These are phyloP conservation scores for Leishmania arabica DNA, from an alignment of 208 protist species.

Conservation along the genomic window DNA sequence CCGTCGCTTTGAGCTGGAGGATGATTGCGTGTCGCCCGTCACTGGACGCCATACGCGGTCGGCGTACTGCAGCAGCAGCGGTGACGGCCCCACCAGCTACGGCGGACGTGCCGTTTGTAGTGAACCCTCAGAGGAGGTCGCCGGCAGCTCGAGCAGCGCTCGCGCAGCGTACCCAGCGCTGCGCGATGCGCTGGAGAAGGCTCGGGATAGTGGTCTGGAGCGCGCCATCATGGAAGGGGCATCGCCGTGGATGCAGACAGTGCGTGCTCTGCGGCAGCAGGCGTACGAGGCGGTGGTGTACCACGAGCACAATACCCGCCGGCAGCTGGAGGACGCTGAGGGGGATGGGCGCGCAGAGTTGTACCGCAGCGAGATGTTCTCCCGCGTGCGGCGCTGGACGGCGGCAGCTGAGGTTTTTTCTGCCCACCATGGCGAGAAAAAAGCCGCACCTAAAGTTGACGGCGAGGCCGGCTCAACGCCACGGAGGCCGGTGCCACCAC, in stretches of 20 bases:
- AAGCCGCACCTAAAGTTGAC: not conserved
- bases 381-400: conserved; percentile 20
- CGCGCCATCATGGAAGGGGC: conserved; percentile 10
- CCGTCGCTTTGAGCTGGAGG: conserved; percentile 10
- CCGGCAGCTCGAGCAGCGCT: not conserved
- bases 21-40: conserved; percentile 2
- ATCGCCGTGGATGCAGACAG: conserved; percentile 33
- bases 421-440: not conserved
- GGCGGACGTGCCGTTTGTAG: not conserved
- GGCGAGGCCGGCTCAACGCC: not conserved
- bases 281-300: conserved; percentile 16
- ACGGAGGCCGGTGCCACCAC: not conserved
- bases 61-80: not conserved
- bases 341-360: conserved; percentile 24
- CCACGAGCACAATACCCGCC: conserved; percentile 29
- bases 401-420: not conserved
- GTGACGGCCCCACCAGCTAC: not conserved
- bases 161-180: conserved; percentile 14
- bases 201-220: conserved; percentile 3
- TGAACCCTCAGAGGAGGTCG: not conserved
- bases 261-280: conserved; percentile 20
- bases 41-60: not conserved
- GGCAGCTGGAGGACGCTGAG: conserved; percentile 24
- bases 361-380: conserved; percentile 28
- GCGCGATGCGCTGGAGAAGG: not conserved